Evolutionary conservation across 1,284 basidiomycete species (phyloP).

Genomic region (Taiwanofungus camphoratus): DNA sequence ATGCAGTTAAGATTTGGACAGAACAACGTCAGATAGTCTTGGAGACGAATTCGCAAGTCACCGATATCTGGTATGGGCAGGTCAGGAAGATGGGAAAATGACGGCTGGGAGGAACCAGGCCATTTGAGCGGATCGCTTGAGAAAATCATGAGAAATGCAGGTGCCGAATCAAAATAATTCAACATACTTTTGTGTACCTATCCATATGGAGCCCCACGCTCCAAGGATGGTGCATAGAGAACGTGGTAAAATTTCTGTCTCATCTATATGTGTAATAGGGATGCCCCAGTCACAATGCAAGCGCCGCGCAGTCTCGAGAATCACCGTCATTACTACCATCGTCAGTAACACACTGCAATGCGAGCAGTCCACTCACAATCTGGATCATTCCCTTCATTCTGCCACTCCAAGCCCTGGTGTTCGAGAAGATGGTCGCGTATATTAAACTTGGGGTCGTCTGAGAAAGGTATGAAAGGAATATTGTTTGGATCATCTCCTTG

Average conservation of each 20-base stretch:
- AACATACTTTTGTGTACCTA: constrained; percentile 31
- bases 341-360: constrained; percentile 9
- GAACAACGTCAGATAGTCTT: constrained; percentile 36
- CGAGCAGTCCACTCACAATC: constrained; percentile 38
- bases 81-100: constrained; percentile 7
- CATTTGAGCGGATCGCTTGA: constrained; percentile 15
- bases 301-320: constrained; percentile 37
- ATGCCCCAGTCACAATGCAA: constrained; percentile 33
- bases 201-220: constrained; percentile 27
- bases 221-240: constrained; percentile 24
- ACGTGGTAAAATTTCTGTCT: constrained; percentile 36
- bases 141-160: neutral
- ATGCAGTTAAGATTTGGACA: constrained; percentile 51
- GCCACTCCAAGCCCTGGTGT: constrained; percentile 46
- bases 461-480: constrained; percentile 53
- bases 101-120: constrained; percentile 12
- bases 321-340: constrained; percentile 39
- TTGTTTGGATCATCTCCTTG: constrained; percentile 50
- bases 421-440: constrained; percentile 32
- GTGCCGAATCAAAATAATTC: neutral
- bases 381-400: constrained; percentile 33
- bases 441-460: constrained; percentile 48
- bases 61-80: constrained; percentile 16
- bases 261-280: constrained; percentile 36
- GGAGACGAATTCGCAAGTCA: constrained; percentile 27